phyloP scores from a whole-genome alignment of 805 yeast genomes.

The Lipomyces chichibuensis region DNA sequence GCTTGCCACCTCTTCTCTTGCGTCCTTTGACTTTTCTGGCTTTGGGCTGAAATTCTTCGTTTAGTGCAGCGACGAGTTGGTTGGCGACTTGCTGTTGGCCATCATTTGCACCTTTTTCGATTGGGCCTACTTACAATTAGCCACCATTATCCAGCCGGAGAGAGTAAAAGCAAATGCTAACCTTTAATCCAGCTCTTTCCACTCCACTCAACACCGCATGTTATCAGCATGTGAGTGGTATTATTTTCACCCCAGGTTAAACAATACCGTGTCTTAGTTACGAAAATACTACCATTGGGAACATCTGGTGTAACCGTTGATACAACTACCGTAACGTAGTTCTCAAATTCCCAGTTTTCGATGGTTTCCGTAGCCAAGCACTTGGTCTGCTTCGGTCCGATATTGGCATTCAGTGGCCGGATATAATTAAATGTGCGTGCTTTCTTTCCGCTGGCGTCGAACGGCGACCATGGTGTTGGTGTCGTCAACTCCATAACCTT shows the following conservation, averaged over 20 bases:
- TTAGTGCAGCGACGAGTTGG: conserved; percentile 51
- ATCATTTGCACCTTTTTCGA: conserved; percentile 78
- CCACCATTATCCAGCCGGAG: background rate
- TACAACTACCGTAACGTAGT: conserved; percentile 62
- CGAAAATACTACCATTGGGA: conserved; percentile 85
- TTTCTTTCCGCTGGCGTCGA: conserved; percentile 38
- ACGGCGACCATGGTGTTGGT: conserved; percentile 18
- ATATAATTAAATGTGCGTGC: conserved; percentile 54
- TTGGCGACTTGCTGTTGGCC: conserved; percentile 75
- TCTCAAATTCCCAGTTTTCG: conserved; percentile 56
- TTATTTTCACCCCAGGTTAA: conserved; percentile 75
- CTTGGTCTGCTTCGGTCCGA: conserved; percentile 91
- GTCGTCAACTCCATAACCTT: conserved; percentile 39
- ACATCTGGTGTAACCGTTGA: conserved; percentile 86
- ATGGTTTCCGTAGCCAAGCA: conserved; percentile 70
- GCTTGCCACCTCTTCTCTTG: conserved; percentile 26
- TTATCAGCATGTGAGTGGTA: conserved; percentile 60
- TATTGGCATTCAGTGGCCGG: conserved; percentile 74
- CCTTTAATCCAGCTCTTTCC: conserved; percentile 91
- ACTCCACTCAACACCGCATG: conserved; percentile 85
- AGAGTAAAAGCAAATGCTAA: background rate
- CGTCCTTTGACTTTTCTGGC: conserved; percentile 11
- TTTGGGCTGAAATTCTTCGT: conserved; percentile 30
- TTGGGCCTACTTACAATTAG: conserved; percentile 47
- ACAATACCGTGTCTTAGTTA: conserved; percentile 70